These are phyloP conservation scores for Sequoia sempervirens DNA, from an alignment of 75 land plant genomes.

Conservation along the genomic window DNA sequence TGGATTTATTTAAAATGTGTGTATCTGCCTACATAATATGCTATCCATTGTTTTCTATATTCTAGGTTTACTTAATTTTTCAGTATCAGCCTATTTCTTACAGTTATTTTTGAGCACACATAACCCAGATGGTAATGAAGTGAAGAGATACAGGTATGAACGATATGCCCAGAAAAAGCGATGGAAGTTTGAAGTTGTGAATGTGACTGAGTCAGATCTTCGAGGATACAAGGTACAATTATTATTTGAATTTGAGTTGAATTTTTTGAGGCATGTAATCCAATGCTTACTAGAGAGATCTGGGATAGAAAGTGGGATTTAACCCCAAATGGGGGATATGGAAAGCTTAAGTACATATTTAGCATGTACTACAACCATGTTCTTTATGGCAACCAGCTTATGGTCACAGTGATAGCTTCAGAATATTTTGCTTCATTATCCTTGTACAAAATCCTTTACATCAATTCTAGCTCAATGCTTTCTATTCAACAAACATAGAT, in stretches of 20 bases:
- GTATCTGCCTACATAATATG: neutral
- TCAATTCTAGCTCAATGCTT: neutral
- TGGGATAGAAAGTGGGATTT: neutral
- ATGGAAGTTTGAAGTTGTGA: conserved; percentile 92
- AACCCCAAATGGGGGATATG: neutral
- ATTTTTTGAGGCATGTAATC: neutral
- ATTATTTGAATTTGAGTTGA: neutral
- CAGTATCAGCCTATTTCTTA: neutral
- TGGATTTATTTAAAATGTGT: conserved; percentile 93
- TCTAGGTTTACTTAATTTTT: conserved; percentile 3
- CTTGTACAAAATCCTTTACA: neutral
- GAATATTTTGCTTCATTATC: neutral
- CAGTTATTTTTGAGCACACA: conserved; percentile 1
- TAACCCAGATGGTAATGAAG: neutral
- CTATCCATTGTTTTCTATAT: neutral
- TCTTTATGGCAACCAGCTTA: neutral
- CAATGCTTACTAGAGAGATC: neutral
- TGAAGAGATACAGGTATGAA: conserved; percentile 73
- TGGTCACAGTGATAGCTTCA: neutral
- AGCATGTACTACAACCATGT: neutral
- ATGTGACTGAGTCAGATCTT: conserved; percentile 66
- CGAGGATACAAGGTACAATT: conserved; percentile 85
- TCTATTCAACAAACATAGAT: neutral
- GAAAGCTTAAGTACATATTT: neutral
- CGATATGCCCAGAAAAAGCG: conserved; percentile 67